A percentile compares a stretch with the other conserved stretches of the same genome.
Evolutionary conservation across 257 asterid genomes (phyloP).

Genomic region (Solanum pennellii): DNA sequence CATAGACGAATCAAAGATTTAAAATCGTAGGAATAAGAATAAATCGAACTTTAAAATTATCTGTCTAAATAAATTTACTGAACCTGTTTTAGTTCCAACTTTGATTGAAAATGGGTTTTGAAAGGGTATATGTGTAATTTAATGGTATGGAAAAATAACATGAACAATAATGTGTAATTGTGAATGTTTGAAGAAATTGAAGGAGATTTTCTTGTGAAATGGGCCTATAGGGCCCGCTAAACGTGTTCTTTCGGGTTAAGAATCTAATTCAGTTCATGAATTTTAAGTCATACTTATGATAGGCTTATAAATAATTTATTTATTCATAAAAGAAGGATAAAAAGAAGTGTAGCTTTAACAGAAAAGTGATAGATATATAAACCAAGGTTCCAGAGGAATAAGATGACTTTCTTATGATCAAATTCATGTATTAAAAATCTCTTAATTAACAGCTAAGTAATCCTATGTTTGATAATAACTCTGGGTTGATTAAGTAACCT

Average conservation of each 20-base stretch:
- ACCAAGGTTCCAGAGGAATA: not conserved
- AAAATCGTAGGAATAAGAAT: not conserved
- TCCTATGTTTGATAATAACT: not conserved
- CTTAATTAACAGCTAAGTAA: not conserved
- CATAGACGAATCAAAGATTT: not conserved
- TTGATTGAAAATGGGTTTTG: not conserved
- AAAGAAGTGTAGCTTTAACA: not conserved
- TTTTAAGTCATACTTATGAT: not conserved
- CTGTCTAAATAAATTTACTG: too few relatives aligned
- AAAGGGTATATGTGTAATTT: not conserved
- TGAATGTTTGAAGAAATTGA: not conserved
- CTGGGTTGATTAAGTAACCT: not conserved
- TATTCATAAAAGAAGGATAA: not conserved
- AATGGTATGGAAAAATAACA: not conserved
- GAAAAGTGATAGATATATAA: not conserved
- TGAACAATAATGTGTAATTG: not conserved
- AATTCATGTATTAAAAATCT: not conserved
- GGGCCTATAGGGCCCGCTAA: constrained; percentile 22
- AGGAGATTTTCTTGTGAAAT: not conserved
- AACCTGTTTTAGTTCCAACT: too few relatives aligned
- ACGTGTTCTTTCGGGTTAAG: constrained; percentile 24
- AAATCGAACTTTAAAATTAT: not conserved
- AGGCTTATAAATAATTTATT: not conserved
- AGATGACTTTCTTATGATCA: not conserved
- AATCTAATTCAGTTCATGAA: constrained; percentile 1